Evolutionary conservation across 495 filamentous ascomycete genomes (phyloP).

Genomic region (Entonaema liquescens): DNA sequence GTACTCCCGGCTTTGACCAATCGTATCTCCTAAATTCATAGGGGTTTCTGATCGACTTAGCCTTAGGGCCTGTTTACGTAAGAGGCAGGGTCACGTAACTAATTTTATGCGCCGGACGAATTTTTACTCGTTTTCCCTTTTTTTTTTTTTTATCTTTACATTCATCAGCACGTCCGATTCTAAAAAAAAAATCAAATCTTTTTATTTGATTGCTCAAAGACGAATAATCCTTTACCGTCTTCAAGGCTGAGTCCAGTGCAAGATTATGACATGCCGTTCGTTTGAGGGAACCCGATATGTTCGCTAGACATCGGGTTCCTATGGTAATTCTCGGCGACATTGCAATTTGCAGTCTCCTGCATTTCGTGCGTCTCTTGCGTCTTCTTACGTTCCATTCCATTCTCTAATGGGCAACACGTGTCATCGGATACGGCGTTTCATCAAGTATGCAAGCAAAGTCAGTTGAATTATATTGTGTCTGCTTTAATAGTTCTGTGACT

Average conservation of each 20-base stretch:
- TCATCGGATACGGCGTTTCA: slow-evolving; percentile 12
- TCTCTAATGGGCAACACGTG: slow-evolving; percentile 14
- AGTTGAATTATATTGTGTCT: slow-evolving; percentile 10
- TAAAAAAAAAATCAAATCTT: slow-evolving; percentile 25
- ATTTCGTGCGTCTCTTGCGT: not conserved
- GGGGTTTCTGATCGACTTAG: not conserved
- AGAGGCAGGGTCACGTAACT: slow-evolving; percentile 2
- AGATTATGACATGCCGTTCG: slow-evolving; percentile 46
- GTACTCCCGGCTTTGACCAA: not conserved
- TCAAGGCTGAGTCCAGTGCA: slow-evolving; percentile 44
- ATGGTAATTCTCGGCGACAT: slow-evolving; percentile 50
- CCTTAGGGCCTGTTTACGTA: slow-evolving; percentile 6
- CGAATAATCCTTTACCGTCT: slow-evolving; percentile 38
- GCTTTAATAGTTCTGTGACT: not conserved
- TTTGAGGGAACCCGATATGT: slow-evolving; percentile 47
- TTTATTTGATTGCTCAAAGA: slow-evolving; percentile 43
- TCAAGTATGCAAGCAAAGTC: slow-evolving; percentile 10
- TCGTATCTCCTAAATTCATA: not conserved
- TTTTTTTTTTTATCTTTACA: slow-evolving; percentile 35
- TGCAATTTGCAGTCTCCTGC: slow-evolving; percentile 19
- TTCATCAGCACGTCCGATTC: slow-evolving; percentile 46
- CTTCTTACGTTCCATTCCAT: slow-evolving; percentile 6
- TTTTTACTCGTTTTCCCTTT: slow-evolving; percentile 12
- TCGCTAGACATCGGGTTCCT: slow-evolving; percentile 41
- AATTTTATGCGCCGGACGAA: slow-evolving; percentile 15